These are phyloP conservation scores for Amaranthus hypochondriacus DNA, from an alignment of 148 eudicot species.

Conservation along the genomic window DNA sequence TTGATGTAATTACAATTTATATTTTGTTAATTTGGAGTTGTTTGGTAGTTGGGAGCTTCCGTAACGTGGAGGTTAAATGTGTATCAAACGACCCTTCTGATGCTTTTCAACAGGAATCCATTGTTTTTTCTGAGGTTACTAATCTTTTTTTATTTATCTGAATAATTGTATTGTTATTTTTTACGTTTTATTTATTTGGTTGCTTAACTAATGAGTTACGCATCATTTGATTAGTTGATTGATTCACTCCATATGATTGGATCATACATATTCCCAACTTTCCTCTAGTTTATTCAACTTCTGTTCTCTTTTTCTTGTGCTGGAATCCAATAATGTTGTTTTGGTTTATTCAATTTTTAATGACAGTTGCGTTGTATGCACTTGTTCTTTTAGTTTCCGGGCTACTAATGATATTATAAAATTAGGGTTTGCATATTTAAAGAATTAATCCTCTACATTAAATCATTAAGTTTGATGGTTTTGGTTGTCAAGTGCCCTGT, in stretches of 20 bases:
- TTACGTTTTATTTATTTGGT: neutral
- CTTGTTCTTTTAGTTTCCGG: neutral
- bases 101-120: constrained; percentile 10
- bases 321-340: constrained; percentile 10
- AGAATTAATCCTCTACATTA: neutral
- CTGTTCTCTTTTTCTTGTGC: neutral
- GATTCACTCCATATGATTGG: constrained; percentile 6
- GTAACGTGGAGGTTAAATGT: constrained; percentile 26
- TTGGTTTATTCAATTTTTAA: constrained; percentile 9
- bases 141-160: neutral
- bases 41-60: constrained; percentile 24
- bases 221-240: neutral
- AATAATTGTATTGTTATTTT: neutral
- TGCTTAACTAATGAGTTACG: neutral
- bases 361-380: neutral
- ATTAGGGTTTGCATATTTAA: neutral
- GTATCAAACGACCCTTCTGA: constrained; percentile 5
- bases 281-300: neutral
- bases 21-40: constrained; percentile 10
- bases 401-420: neutral
- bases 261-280: neutral
- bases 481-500: neutral
- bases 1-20: neutral
- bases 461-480: neutral
- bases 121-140: constrained; percentile 23